Percentiles rank a stretch among this genome's conserved stretches.
Conservation (phyloP, 202 grass and related monocot genomes). For the Musa balbisiana region DNA sequence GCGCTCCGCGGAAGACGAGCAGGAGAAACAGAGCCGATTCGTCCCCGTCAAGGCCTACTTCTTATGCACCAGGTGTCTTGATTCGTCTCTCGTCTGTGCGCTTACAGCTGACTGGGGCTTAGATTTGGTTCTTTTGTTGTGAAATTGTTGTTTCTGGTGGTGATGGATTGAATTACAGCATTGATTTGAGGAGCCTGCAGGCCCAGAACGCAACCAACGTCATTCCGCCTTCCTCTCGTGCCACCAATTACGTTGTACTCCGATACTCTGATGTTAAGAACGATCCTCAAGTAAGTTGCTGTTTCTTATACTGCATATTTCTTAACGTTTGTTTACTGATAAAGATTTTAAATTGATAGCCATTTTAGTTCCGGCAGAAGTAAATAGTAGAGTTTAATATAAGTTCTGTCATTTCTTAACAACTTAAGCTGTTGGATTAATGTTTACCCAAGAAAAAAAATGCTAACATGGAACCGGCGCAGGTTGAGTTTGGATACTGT, state of each 20-base stretch:
- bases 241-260: conserved; percentile 84
- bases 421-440: too few relatives aligned
- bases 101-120: not conserved
- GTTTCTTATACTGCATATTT: not conserved
- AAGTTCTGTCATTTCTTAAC: too few relatives aligned
- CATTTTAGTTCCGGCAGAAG: too few relatives aligned
- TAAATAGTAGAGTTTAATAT: too few relatives aligned
- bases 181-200: conserved; percentile 87
- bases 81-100: not conserved
- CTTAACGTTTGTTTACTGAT: too few relatives aligned
- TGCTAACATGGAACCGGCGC: too few relatives aligned
- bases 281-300: conserved; percentile 54
- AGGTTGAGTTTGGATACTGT: too few relatives aligned
- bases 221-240: conserved; percentile 75
- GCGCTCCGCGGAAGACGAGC: conserved; percentile 43
- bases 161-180: conserved; percentile 37
- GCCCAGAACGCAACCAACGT: conserved; percentile 94
- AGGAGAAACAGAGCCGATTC: conserved; percentile 69
- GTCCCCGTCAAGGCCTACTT: conserved; percentile 95
- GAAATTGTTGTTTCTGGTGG: not conserved
- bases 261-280: conserved; percentile 90
- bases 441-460: too few relatives aligned
- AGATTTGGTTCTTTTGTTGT: not conserved
- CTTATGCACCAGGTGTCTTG: conserved; percentile 62
- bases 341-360: too few relatives aligned